Base-by-base conservation (phyloP, 805 yeast species). In the Pichia exigua region DNA sequence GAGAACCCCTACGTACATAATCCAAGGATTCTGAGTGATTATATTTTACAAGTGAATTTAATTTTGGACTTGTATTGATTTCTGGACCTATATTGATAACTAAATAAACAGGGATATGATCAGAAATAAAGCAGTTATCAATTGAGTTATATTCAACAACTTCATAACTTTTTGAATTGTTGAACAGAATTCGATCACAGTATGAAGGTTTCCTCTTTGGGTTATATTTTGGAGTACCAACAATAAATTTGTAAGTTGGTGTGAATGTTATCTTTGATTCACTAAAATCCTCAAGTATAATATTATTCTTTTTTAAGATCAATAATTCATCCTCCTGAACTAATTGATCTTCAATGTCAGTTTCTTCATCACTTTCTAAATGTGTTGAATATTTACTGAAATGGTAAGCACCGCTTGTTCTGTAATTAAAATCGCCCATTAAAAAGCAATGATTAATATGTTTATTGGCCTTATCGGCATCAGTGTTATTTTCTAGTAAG, bases 391-490 rank as follows among this genome's bases (percentile, higher is more conserved):
- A 5, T 20, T 43, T 35, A 43, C 24, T 27, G 28, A 38, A 12
- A 24, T 28, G 10, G 44, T 52, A 54, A 2, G 50, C 65, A 9
- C 65, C 65, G 1, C 61, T 57, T 20, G 85, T 76, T 44, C 98
- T 73, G 65, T 86, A 91, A 63, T 91, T 91, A 59, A 91, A 70
- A 66, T 91, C 98, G 0, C 98, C 98, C 74, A 87, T 68, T 48
- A 90, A 65, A 60, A 90, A 84, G 6, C 83, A 67, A 62, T 86
- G 95, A 12, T 75, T 59, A 1, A 66, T 57, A 0, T 82, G 81
- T 54, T 76, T 77, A 44, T 82, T 62, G 26, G 77, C 66, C 24
- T 81, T 76, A 59, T 65, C 73, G 4, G n/a, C n/a, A 24, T 80
- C 82, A 57, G 82, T 84, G 13, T 74, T 76, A 61, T 85, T 82